These are phyloP conservation scores for Colletotrichum lindemuthianum DNA, from an alignment of 2,329 filamentous ascomycete genomes.

Conservation along the genomic window DNA sequence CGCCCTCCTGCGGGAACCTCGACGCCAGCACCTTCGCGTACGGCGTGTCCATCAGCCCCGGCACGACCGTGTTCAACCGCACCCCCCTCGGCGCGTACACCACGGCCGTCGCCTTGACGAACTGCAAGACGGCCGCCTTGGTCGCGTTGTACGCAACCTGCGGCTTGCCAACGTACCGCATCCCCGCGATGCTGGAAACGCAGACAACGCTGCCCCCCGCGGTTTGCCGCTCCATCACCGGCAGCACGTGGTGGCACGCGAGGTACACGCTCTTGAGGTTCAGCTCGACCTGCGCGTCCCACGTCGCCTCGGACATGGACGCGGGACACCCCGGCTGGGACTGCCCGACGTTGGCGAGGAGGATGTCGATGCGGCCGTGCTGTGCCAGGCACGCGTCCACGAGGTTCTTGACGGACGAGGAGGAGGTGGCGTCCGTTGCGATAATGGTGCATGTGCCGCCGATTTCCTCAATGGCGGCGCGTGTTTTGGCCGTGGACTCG, in stretches of 20 bases:
- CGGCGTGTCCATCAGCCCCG: slow-evolving; percentile 66
- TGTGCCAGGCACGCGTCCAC: slow-evolving; percentile 61
- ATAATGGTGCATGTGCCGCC: slow-evolving; percentile 51
- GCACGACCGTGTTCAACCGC: slow-evolving; percentile 64
- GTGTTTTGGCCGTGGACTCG: slow-evolving; percentile 50
- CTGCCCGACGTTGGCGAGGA: slow-evolving; percentile 70
- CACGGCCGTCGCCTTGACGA: slow-evolving; percentile 59
- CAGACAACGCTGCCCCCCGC: slow-evolving; percentile 55
- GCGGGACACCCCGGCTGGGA: slow-evolving; percentile 63
- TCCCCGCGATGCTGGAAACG: slow-evolving; percentile 58
- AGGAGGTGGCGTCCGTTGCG: slow-evolving; percentile 61
- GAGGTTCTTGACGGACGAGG: slow-evolving; percentile 60
- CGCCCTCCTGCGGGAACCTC: slow-evolving; percentile 52
- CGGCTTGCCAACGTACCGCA: slow-evolving; percentile 59
- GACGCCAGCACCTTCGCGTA: slow-evolving; percentile 52
- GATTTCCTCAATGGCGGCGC: slow-evolving; percentile 48
- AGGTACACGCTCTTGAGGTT: slow-evolving; percentile 67
- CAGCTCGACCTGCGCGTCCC: slow-evolving; percentile 63
- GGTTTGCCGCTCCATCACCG: slow-evolving; percentile 62
- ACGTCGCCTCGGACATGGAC: slow-evolving; percentile 57
- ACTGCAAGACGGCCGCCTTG: slow-evolving; percentile 62
- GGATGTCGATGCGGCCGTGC: slow-evolving; percentile 67
- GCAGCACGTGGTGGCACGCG: slow-evolving; percentile 61
- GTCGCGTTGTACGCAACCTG: slow-evolving; percentile 64
- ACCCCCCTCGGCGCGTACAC: slow-evolving; percentile 59